These are phyloP conservation scores for Quercus mongolica DNA, from an alignment of 306 rosid genomes.

Conservation along the genomic window DNA sequence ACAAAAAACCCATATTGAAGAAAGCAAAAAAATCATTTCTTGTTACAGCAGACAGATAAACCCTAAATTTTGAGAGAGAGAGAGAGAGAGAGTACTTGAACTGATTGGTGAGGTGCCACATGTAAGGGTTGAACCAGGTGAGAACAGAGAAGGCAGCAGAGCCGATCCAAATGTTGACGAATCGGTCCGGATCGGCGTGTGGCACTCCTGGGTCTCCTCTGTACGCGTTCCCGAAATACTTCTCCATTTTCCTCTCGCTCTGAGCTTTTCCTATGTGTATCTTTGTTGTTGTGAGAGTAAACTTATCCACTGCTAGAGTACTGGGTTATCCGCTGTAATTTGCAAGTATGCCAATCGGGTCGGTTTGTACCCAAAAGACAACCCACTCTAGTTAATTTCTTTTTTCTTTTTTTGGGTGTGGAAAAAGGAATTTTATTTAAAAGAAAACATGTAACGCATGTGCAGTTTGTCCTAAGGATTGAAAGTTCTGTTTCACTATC, in stretches of 20 bases:
- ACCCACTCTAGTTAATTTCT: no score
- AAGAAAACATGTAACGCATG: no score
- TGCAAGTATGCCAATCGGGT: no score
- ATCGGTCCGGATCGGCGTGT: slow-evolving; percentile 57
- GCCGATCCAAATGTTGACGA: slow-evolving; percentile 74
- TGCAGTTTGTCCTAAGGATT: no score
- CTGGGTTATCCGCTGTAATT: no score
- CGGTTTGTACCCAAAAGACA: no score
- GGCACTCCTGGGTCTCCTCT: slow-evolving; percentile 96
- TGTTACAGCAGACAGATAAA: not conserved
- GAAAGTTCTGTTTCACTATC: no score
- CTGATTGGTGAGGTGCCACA: slow-evolving; percentile 66
- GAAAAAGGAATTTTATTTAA: no score
- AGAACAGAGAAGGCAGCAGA: slow-evolving; percentile 49
- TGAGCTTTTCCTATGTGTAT: not conserved
- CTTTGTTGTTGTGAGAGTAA: no score
- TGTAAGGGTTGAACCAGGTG: slow-evolving; percentile 60
- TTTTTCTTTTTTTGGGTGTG: no score
- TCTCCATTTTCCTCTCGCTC: slow-evolving; percentile 53
- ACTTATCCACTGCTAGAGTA: no score
- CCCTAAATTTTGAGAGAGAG: not conserved
- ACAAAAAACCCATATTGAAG: not conserved
- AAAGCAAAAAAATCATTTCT: not conserved
- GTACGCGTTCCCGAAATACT: slow-evolving; percentile 86
- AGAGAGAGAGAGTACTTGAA: slow-evolving; percentile 50